A percentile compares a stretch with the other conserved stretches of the same genome.
Conservation (phyloP, 148 eudicot genomes). For the Rhododendron molle region DNA sequence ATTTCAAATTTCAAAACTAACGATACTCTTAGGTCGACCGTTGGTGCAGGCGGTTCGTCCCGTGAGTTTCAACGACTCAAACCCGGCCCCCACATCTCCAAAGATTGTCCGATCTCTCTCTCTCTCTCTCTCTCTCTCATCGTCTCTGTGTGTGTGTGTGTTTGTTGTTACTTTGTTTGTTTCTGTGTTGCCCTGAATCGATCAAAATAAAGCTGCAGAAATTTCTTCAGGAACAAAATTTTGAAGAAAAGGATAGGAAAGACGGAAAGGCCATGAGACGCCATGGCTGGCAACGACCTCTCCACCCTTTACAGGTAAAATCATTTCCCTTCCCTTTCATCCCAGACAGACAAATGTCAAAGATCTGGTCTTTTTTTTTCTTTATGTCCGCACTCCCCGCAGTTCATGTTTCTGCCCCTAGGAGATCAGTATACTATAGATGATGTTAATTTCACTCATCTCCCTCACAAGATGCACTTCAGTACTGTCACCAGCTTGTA, state of each 20-base stretch:
- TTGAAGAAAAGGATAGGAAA: background rate
- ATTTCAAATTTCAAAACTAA: constrained; percentile 3
- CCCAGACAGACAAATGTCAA: background rate
- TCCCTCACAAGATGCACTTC: background rate
- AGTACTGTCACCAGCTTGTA: background rate
- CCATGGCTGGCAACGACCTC: constrained; percentile 96
- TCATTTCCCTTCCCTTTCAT: background rate
- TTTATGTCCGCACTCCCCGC: background rate
- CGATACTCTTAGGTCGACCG: background rate
- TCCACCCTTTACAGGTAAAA: constrained; percentile 81
- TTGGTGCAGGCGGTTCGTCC: background rate
- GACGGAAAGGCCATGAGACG: constrained; percentile 34
- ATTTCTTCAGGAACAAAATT: background rate
- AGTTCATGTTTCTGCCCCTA: background rate
- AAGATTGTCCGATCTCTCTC: background rate
- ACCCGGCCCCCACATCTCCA: background rate
- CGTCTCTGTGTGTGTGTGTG: background rate
- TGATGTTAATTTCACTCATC: background rate
- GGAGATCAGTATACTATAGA: background rate
- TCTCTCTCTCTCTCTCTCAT: background rate
- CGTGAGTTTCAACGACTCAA: background rate
- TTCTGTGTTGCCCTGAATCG: background rate
- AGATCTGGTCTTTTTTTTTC: background rate
- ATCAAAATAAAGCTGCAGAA: background rate
- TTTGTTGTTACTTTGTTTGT: too few relatives aligned